Evolutionary conservation across 1,139 yeast genomes (phyloP).

Genomic region (Candida tunisiensis): DNA sequence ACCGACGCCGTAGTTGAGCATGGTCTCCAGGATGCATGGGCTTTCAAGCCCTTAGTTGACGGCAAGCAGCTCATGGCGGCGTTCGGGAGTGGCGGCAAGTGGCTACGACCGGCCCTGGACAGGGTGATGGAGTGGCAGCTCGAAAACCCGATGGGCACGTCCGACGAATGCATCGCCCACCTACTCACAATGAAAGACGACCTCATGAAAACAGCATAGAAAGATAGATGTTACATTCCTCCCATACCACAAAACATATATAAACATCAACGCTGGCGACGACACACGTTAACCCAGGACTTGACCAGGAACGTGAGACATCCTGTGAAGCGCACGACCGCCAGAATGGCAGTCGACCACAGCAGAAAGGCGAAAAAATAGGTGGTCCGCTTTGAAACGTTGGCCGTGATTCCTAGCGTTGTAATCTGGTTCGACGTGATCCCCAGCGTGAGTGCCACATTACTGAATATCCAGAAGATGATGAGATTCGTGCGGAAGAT

Average conservation of each 20-base stretch:
- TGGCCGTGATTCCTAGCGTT: constrained; percentile 17
- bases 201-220: not conserved
- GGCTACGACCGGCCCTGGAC: constrained; percentile 48
- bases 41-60: constrained; percentile 18
- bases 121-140: constrained; percentile 56
- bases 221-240: not conserved
- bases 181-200: constrained; percentile 4
- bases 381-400: constrained; percentile 24
- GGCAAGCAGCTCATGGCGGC: constrained; percentile 47
- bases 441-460: constrained; percentile 52
- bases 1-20: constrained; percentile 6
- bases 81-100: constrained; percentile 64
- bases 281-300: constrained; percentile 15
- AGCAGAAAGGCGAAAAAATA: constrained; percentile 55
- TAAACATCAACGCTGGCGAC: not conserved
- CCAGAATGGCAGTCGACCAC: constrained; percentile 73
- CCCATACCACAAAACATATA: not conserved
- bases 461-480: constrained; percentile 62
- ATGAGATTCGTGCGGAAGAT: constrained; percentile 75
- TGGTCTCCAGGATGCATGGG: constrained; percentile 15
- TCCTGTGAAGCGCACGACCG: constrained; percentile 56
- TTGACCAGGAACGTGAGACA: constrained; percentile 39
- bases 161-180: constrained; percentile 28
- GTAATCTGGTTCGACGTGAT: constrained; percentile 25
- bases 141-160: constrained; percentile 40